Conservation (phyloP, 306 rosid species). For the Sophora flavescens region DNA sequence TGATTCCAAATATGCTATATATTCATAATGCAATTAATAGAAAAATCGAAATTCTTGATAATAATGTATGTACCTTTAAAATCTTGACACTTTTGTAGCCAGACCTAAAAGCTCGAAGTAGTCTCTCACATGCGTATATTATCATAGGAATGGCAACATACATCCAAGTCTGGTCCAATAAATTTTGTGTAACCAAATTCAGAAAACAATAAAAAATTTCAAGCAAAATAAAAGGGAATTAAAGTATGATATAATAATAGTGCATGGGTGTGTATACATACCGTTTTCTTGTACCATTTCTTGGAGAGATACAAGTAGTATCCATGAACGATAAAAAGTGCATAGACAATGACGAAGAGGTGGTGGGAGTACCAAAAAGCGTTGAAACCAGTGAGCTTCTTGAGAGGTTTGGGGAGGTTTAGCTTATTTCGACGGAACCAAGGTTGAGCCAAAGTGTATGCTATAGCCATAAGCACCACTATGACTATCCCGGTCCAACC, state of each 20-base stretch:
- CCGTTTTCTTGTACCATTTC: constrained; percentile 90
- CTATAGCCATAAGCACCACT: constrained; percentile 83
- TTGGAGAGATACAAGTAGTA: constrained; percentile 79
- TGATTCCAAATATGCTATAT: background rate
- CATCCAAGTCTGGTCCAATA: constrained; percentile 82
- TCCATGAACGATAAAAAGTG: constrained; percentile 78
- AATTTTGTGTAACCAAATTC: constrained; percentile 5
- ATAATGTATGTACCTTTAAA: constrained; percentile 65
- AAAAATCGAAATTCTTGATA: background rate
- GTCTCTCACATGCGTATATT: constrained; percentile 78
- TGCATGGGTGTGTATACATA: constrained; percentile 38
- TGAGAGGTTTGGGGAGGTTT: constrained; percentile 70
- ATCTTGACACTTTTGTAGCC: constrained; percentile 74
- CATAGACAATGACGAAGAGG: constrained; percentile 83
- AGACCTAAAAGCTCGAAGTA: constrained; percentile 85
- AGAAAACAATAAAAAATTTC: background rate
- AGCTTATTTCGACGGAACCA: constrained; percentile 78
- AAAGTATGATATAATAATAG: background rate
- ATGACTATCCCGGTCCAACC: constrained; percentile 92
- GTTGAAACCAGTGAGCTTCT: constrained; percentile 84
- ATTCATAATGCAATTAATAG: background rate
- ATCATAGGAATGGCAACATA: constrained; percentile 80
- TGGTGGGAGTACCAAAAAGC: constrained; percentile 99
- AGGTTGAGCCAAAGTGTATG: constrained; percentile 84
- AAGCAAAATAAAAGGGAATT: background rate